A percentile compares a stretch with the other conserved stretches of the same genome.
Conservation (phyloP, 805 yeast species). For the Metschnikowia corniflorae region DNA sequence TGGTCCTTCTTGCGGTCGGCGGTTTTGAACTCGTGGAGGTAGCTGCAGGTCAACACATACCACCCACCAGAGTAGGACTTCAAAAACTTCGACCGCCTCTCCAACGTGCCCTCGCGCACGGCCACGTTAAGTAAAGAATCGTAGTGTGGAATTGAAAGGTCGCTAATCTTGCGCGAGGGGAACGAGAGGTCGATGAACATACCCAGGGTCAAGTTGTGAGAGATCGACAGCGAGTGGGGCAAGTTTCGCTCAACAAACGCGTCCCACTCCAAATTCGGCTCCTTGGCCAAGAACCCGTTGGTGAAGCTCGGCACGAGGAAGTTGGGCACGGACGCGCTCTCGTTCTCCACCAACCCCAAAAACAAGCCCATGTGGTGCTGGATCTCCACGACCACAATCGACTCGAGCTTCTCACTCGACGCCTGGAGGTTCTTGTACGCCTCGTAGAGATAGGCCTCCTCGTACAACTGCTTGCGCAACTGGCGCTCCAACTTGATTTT, state of each 20-base stretch:
- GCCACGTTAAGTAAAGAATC: conserved; percentile 61
- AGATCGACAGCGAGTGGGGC: conserved; percentile 27
- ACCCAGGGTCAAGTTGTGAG: conserved; percentile 29
- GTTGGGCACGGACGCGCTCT: conserved; percentile 68
- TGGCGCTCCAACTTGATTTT: conserved; percentile 71
- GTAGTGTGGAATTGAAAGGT: conserved; percentile 64
- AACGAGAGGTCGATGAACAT: conserved; percentile 40
- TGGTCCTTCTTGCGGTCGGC: conserved; percentile 79
- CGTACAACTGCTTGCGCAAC: conserved; percentile 70
- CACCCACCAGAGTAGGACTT: conserved; percentile 89
- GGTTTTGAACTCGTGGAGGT: conserved; percentile 84
- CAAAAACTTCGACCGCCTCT: conserved; percentile 85
- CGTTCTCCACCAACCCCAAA: conserved; percentile 67
- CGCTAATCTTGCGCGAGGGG: conserved; percentile 37
- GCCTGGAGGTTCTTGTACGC: conserved; percentile 84
- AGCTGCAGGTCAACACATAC: conserved; percentile 87
- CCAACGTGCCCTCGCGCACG: conserved; percentile 75
- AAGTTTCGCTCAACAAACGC: conserved; percentile 69
- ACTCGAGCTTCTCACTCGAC: conserved; percentile 82
- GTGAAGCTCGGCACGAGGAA: conserved; percentile 58
- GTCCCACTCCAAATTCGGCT: conserved; percentile 85
- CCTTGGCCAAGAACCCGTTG: conserved; percentile 61
- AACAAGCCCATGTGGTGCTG: conserved; percentile 76
- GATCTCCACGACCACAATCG: conserved; percentile 80
- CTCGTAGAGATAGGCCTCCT: conserved; percentile 84